A percentile compares a stretch with the other conserved stretches of the same genome.
These are phyloP conservation scores for Suillus bovinus DNA, from an alignment of 768 basidiomycete genomes.

Conservation along the genomic window DNA sequence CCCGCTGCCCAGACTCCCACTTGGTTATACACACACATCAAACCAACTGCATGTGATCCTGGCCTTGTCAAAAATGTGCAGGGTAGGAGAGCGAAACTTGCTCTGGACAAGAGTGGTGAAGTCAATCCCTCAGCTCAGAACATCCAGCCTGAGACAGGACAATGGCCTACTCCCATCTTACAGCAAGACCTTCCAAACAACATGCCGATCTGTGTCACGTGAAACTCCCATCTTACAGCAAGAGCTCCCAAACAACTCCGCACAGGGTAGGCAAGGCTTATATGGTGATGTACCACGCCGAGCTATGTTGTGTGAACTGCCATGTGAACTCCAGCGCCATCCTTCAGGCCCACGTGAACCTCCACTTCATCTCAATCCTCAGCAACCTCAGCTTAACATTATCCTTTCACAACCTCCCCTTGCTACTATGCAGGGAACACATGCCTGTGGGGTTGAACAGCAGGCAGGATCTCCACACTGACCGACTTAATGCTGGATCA, in stretches of 20 bases:
- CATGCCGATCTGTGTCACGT: too few species aligned
- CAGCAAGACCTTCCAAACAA: too few species aligned
- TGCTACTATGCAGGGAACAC: background rate
- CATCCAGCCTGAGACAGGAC: background rate
- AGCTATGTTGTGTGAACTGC: background rate
- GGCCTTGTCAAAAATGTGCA: background rate
- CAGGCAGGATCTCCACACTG: background rate
- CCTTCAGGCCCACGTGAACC: background rate
- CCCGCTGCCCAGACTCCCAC: background rate
- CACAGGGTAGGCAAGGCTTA: background rate
- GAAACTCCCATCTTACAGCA: too few species aligned
- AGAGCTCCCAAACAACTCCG: background rate
- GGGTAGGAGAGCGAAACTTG: background rate
- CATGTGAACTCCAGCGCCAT: background rate
- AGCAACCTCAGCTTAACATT: background rate
- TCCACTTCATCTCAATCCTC: background rate
- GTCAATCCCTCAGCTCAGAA: background rate
- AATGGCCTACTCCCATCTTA: background rate
- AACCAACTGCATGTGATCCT: background rate
- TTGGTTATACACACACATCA: background rate
- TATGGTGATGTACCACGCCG: background rate
- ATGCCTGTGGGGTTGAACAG: background rate
- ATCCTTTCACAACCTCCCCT: background rate
- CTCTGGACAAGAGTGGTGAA: background rate
- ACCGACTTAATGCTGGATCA: background rate